Evolutionary conservation across 2,329 filamentous ascomycete genomes (phyloP), one percentile per base, ranked within the genome.

Genomic region (Neocucurbitaria cava): DNA sequence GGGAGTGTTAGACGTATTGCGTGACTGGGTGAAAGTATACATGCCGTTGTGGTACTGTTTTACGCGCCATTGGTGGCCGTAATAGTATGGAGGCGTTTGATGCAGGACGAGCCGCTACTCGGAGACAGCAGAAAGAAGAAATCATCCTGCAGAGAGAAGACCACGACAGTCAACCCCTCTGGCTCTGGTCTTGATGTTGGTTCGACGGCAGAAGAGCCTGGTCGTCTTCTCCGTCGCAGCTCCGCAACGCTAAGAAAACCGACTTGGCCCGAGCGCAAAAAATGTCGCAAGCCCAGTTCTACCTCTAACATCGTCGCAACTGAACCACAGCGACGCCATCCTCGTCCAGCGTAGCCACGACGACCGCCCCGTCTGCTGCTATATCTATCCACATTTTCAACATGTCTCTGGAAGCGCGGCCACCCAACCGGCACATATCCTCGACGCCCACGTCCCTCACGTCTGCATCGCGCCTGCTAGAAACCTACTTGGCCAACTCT

Each of bases 401-500:
- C 54, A 78, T 77, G 75, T 54, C 56, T 13, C 60, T 67, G 45
- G 66, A 74, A 57, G 60, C 71, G 17, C 73, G 73, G 53, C 76
- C 77, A 11, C 77, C 78, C 8, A 61, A 69, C 49, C 69, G 70
- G 43, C 70, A 74, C 58, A 49, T 76, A 45, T 65, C 69, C 43
- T 61, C 61, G 39, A 56, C 52, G 17, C 64, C 71, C 33, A 66
- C 80, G 54, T 64, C 73, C 26, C 62, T 69, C 41, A 31, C 62
- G 10, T 55, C 56, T 35, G 78, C 79, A 38, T 72, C 74, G 30
- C 33, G 49, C 4, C 63, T 71, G 17, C 66, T 83, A 20, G 61
- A 75, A 17, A 68, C 66, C 52, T 82, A 78, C 70, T 71, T 82
- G 36, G 35, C 63, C 35, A 65, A 72, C 60, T 76, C 77, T 2